phyloP scores from a whole-genome alignment of 805 yeast species.

The Candida ipomoeae region DNA sequence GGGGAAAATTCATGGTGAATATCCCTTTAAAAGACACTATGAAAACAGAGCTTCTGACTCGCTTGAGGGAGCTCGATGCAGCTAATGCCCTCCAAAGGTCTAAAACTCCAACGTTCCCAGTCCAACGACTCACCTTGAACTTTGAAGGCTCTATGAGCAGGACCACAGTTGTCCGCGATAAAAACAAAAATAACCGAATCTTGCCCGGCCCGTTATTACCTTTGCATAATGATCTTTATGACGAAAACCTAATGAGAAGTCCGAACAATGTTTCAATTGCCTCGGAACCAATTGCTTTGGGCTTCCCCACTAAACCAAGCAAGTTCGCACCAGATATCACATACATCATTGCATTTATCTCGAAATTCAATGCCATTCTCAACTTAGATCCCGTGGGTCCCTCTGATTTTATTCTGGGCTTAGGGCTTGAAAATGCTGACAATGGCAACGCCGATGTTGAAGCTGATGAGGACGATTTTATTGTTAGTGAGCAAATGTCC shows the following conservation, averaged over 20 bases:
- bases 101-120: neutral
- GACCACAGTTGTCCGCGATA: constrained; percentile 31
- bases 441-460: neutral
- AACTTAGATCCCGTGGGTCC: constrained; percentile 30
- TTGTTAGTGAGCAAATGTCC: constrained; percentile 31
- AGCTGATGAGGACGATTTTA: constrained; percentile 3
- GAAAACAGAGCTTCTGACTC: constrained; percentile 1
- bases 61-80: constrained; percentile 1
- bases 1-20: constrained; percentile 1
- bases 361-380: constrained; percentile 28
- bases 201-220: constrained; percentile 40
- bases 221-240: constrained; percentile 33
- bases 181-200: constrained; percentile 28
- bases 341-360: constrained; percentile 29
- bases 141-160: constrained; percentile 8
- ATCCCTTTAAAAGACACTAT: neutral
- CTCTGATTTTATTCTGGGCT: constrained; percentile 34
- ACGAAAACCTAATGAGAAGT: constrained; percentile 28
- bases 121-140: constrained; percentile 1
- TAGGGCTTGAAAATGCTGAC: constrained; percentile 20
- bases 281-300: constrained; percentile 31
- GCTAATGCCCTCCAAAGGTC: constrained; percentile 1
- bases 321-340: constrained; percentile 33
- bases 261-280: constrained; percentile 17
- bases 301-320: constrained; percentile 24